A percentile compares a stretch with the other conserved stretches of the same genome.
Conservation (phyloP, 768 basidiomycete species). For the Infundibulicybe gibba region DNA sequence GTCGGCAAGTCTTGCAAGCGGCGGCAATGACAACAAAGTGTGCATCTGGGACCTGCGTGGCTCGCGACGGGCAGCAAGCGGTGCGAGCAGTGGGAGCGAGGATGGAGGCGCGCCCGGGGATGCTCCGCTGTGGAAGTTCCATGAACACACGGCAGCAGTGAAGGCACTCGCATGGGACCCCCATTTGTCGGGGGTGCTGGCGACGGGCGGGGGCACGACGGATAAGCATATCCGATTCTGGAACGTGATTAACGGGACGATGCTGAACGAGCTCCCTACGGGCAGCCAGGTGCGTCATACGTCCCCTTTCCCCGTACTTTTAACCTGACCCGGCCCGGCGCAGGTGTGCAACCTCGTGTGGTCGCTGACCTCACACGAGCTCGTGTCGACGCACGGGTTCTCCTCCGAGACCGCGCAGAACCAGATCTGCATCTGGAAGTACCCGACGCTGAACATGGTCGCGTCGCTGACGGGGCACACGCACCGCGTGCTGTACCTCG, state of each 20-base stretch:
- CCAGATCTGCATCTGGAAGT: conserved; percentile 95
- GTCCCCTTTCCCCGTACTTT: conserved; percentile 5
- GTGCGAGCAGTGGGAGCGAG: conserved; percentile 17
- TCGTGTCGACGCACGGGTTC: conserved; percentile 97
- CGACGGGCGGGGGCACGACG: conserved; percentile 97
- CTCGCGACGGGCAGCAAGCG: conserved; percentile 38
- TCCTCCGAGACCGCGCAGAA: conserved; percentile 92
- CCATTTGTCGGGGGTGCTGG: conserved; percentile 85
- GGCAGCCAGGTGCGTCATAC: conserved; percentile 76
- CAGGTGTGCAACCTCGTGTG: conserved; percentile 98
- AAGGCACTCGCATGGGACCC: conserved; percentile 99
- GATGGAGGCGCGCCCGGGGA: conserved; percentile 35
- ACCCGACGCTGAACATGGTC: conserved; percentile 91
- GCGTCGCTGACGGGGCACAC: conserved; percentile 94
- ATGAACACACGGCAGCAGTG: conserved; percentile 95
- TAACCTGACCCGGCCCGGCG: background rate
- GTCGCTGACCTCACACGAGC: conserved; percentile 93
- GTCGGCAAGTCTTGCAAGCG: conserved; percentile 74
- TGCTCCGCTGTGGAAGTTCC: conserved; percentile 87
- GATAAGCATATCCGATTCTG: conserved; percentile 98
- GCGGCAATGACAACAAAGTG: conserved; percentile 98
- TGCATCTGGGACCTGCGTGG: conserved; percentile 94
- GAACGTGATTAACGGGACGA: conserved; percentile 85
- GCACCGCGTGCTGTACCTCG: conserved; percentile 93
- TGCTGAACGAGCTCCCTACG: conserved; percentile 88